A percentile compares a stretch with the other conserved stretches of the same genome.
phyloP scores from a whole-genome alignment of 2,329 filamentous ascomycete genomes.

The Alternaria consortialis region DNA sequence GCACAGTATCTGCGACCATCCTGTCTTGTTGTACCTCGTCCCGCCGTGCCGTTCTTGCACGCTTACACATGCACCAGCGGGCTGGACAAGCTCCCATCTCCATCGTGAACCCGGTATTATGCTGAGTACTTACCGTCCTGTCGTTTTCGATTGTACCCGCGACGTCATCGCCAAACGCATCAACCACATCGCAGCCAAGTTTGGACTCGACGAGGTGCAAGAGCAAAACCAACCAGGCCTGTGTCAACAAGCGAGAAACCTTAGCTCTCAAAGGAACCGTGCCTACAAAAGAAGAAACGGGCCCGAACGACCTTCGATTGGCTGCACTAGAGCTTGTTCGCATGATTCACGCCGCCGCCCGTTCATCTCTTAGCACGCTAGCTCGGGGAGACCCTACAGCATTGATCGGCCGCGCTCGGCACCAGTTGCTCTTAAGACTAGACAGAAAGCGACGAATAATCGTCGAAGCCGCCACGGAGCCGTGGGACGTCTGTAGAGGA shows the following conservation, averaged over 20 bases:
- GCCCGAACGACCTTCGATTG: slow-evolving; percentile 25
- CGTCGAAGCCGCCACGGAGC: slow-evolving; percentile 28
- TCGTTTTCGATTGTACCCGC: slow-evolving; percentile 33
- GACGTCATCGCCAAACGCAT: slow-evolving; percentile 22
- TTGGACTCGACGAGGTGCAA: slow-evolving; percentile 7
- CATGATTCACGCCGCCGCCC: slow-evolving; percentile 36
- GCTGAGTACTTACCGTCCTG: slow-evolving; percentile 36
- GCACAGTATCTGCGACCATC: slow-evolving; percentile 27
- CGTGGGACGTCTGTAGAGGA: slow-evolving; percentile 42
- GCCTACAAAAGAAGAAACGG: slow-evolving; percentile 18
- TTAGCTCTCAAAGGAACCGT: slow-evolving; percentile 8
- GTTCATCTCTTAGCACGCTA: slow-evolving; percentile 35
- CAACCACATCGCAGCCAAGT: slow-evolving; percentile 6
- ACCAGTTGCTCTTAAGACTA: slow-evolving; percentile 42
- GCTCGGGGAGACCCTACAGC: slow-evolving; percentile 38
- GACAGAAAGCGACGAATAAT: slow-evolving; percentile 31
- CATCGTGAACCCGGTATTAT: slow-evolving; percentile 29
- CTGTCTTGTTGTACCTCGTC: slow-evolving; percentile 25
- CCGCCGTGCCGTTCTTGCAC: slow-evolving; percentile 20
- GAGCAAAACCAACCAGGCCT: slow-evolving; percentile 6
- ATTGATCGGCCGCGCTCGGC: slow-evolving; percentile 38
- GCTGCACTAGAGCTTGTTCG: slow-evolving; percentile 28
- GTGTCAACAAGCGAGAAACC: slow-evolving; percentile 11
- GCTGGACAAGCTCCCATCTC: slow-evolving; percentile 30
- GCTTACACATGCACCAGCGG: slow-evolving; percentile 33